Evolutionary conservation across 768 basidiomycete species (phyloP).

Genomic region (Russula foetens): DNA sequence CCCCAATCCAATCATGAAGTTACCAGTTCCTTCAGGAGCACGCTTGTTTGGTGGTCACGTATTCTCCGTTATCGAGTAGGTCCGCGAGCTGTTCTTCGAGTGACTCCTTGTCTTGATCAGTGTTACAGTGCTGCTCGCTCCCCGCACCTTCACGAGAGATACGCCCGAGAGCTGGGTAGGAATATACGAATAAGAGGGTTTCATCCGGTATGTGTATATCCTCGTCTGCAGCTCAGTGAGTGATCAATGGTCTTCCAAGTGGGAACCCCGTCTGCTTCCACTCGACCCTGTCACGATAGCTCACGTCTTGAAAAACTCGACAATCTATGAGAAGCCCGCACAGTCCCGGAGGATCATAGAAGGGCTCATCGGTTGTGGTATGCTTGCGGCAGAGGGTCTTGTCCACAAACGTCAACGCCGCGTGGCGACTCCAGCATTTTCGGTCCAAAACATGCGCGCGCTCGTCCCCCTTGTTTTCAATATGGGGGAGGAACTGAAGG

Average conservation of each 20-base stretch:
- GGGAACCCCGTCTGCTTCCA: slow-evolving; percentile 73
- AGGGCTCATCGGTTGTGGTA: slow-evolving; percentile 72
- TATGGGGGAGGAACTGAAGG: slow-evolving; percentile 54
- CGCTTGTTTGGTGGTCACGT: slow-evolving; percentile 9
- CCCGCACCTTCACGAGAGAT: slow-evolving; percentile 26
- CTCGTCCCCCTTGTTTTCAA: slow-evolving; percentile 64
- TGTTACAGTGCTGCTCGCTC: slow-evolving; percentile 10
- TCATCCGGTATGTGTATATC: slow-evolving; percentile 47
- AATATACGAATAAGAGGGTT: slow-evolving; percentile 62
- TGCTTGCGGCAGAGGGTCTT: slow-evolving; percentile 72
- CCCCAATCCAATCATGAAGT: slow-evolving; percentile 14
- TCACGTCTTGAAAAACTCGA: slow-evolving; percentile 65
- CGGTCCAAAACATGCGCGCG: slow-evolving; percentile 64
- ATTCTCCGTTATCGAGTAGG: slow-evolving; percentile 1
- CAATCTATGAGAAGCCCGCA: slow-evolving; percentile 78
- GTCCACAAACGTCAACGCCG: slow-evolving; percentile 75
- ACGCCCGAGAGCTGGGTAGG: slow-evolving; percentile 54
- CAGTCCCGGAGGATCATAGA: slow-evolving; percentile 68
- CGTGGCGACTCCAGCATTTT: slow-evolving; percentile 72
- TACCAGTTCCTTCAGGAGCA: slow-evolving; percentile 10
- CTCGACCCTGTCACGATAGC: slow-evolving; percentile 69
- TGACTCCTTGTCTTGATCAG: neutral
- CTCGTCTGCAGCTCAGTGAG: neutral
- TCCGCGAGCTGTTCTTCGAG: neutral
- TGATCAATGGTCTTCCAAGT: slow-evolving; percentile 33